Percentiles rank a stretch among this genome's conserved stretches.
phyloP scores from a whole-genome alignment of 345 rosid species.

The Lepidium aucheri region DNA sequence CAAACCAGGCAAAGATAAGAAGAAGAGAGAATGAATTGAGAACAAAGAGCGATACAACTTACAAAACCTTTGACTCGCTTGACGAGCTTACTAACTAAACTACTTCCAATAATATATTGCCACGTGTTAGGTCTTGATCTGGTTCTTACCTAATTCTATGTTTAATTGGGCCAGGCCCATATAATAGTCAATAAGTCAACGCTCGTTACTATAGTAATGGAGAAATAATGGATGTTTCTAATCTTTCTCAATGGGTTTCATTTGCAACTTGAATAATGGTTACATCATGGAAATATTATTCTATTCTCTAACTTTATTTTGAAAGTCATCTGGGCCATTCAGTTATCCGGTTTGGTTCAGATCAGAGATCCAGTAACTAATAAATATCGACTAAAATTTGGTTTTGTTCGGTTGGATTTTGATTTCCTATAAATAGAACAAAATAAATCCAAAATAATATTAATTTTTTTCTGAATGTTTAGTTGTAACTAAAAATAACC shows the following conservation, averaged over 20 bases:
- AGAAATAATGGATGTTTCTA: not conserved
- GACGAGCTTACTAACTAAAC: not conserved
- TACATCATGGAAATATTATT: slow-evolving; percentile 9
- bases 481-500: no score
- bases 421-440: no score
- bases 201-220: slow-evolving; percentile 13
- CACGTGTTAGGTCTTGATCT: slow-evolving; percentile 1
- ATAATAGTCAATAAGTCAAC: slow-evolving; percentile 3
- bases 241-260: not conserved
- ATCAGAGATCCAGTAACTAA: no score
- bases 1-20: not conserved
- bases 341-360: no score
- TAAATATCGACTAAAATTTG: no score
- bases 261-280: slow-evolving; percentile 10
- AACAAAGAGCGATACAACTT: not conserved
- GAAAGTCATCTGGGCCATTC: no score
- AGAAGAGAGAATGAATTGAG: not conserved
- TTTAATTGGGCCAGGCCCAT: slow-evolving; percentile 22
- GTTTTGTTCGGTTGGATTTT: no score
- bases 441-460: no score
- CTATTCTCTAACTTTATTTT: not conserved
- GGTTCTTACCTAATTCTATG: not conserved
- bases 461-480: no score
- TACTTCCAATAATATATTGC: not conserved
- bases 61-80: not conserved